Conservation (phyloP, 805 yeast species). For the Komagataella mondaviorum region DNA sequence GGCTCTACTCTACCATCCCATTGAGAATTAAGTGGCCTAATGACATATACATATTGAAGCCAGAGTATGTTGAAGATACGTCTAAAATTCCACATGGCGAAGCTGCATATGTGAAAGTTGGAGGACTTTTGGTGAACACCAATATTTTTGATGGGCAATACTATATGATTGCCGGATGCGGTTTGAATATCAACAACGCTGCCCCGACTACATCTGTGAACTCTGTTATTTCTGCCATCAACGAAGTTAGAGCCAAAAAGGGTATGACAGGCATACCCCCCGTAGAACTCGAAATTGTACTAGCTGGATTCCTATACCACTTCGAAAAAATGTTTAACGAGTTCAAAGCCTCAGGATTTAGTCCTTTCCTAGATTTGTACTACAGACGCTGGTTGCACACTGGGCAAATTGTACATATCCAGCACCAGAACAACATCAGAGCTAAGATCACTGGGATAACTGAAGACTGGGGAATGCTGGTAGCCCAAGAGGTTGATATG, state of each 20-base stretch:
- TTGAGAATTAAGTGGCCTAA: conserved; percentile 93
- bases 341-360: conserved; percentile 55
- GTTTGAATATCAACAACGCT: conserved; percentile 70
- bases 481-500: conserved; percentile 53
- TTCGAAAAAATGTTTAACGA: conserved; percentile 47
- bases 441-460: conserved; percentile 76
- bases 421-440: conserved; percentile 23
- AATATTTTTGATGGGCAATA: conserved; percentile 47
- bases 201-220: conserved; percentile 90
- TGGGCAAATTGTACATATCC: conserved; percentile 58
- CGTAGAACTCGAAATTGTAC: conserved; percentile 28
- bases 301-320: conserved; percentile 58
- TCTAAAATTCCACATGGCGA: conserved; percentile 14
- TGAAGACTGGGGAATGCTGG: conserved; percentile 67
- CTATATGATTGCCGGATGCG: conserved; percentile 71
- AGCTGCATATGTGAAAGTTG: conserved; percentile 51
- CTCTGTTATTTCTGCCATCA: conserved; percentile 47
- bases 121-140: conserved; percentile 79
- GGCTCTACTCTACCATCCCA: conserved; percentile 65
- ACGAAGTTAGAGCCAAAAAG: conserved; percentile 28
- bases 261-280: conserved; percentile 19
- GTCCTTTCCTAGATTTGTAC: conserved; percentile 53
- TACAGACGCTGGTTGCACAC: conserved; percentile 81
- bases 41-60: conserved; percentile 68
- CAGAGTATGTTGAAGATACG: conserved; percentile 33